Percentiles rank a stretch among this genome's conserved stretches.
phyloP scores from a whole-genome alignment of 257 asterid genomes.

The Plantago ovata region DNA sequence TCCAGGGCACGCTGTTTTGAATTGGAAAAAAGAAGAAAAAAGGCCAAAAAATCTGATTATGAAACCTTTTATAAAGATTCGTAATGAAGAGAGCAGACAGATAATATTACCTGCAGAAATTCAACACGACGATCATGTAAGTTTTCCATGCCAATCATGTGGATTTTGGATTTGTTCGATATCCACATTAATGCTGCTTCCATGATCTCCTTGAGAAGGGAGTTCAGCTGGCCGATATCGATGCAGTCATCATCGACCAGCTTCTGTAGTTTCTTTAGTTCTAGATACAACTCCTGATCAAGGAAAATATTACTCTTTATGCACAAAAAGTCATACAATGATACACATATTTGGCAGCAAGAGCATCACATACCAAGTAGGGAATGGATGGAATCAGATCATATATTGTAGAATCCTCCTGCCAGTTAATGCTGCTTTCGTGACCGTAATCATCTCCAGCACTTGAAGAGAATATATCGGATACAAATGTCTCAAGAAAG shows the following conservation, averaged over 20 bases:
- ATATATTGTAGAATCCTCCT: constrained; percentile 28
- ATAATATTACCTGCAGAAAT: constrained; percentile 46
- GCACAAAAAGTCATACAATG: not conserved
- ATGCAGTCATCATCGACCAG: constrained; percentile 42
- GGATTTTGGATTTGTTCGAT: constrained; percentile 29
- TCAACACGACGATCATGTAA: constrained; percentile 20
- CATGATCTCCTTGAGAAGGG: constrained; percentile 44
- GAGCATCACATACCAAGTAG: constrained; percentile 48
- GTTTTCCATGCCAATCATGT: constrained; percentile 26
- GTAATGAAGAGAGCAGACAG: not conserved
- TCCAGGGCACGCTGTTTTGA: constrained; percentile 51
- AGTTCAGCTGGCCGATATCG: constrained; percentile 42
- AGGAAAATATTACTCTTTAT: constrained; percentile 14
- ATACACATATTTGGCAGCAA: too few species aligned
- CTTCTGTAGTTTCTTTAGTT: constrained; percentile 56
- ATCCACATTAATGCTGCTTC: constrained; percentile 43
- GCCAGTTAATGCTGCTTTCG: constrained; percentile 26
- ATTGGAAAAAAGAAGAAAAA: too few species aligned
- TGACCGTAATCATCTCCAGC: constrained; percentile 30
- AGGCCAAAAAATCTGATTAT: not conserved
- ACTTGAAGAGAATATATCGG: constrained; percentile 38
- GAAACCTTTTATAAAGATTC: not conserved
- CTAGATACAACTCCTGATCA: constrained; percentile 54
- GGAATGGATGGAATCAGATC: constrained; percentile 52
- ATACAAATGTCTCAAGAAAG: constrained; percentile 45